A percentile compares a stretch with the other conserved stretches of the same genome.
phyloP scores from a whole-genome alignment of 768 basidiomycete genomes.

The Russula sp. region DNA sequence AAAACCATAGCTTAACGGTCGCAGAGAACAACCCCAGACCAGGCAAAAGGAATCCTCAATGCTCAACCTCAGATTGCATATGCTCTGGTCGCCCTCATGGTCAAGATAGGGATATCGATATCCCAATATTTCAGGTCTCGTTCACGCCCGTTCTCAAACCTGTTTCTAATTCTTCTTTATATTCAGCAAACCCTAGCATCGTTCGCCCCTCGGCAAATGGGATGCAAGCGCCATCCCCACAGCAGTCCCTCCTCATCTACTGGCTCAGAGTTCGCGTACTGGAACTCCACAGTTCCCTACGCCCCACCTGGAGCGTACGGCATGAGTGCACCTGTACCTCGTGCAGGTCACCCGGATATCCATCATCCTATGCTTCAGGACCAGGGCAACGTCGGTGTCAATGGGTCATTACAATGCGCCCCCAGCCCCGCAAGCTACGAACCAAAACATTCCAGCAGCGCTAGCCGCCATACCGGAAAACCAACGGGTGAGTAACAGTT shows the following conservation, averaged over 20 bases:
- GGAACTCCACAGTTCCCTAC: conserved; percentile 25
- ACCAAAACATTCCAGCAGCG: conserved; percentile 45
- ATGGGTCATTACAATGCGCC: conserved; percentile 17
- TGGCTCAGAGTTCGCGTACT: conserved; percentile 35
- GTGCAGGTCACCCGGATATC: conserved; percentile 20
- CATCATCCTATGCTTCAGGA: conserved; percentile 14
- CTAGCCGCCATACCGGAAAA: conserved; percentile 63
- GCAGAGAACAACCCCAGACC: conserved; percentile 72
- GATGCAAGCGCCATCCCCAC: conserved; percentile 30
- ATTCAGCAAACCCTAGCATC: conserved; percentile 61
- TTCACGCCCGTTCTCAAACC: neutral
- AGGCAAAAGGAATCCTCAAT: conserved; percentile 66
- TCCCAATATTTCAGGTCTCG: conserved; percentile 71
- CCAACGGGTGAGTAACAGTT: conserved; percentile 50
- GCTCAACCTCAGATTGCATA: conserved; percentile 74
- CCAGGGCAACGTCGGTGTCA: neutral
- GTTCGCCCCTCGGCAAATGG: conserved; percentile 38
- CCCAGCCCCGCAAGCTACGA: conserved; percentile 23
- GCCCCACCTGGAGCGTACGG: conserved; percentile 10
- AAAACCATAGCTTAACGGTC: conserved; percentile 1
- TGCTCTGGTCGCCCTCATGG: conserved; percentile 74
- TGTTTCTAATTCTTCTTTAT: conserved; percentile 8
- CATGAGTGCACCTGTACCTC: conserved; percentile 7
- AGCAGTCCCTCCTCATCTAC: conserved; percentile 35
- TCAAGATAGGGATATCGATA: conserved; percentile 71